These are phyloP conservation scores for Acmispon strigosus DNA, from an alignment of 306 rosid species.

Conservation along the genomic window DNA sequence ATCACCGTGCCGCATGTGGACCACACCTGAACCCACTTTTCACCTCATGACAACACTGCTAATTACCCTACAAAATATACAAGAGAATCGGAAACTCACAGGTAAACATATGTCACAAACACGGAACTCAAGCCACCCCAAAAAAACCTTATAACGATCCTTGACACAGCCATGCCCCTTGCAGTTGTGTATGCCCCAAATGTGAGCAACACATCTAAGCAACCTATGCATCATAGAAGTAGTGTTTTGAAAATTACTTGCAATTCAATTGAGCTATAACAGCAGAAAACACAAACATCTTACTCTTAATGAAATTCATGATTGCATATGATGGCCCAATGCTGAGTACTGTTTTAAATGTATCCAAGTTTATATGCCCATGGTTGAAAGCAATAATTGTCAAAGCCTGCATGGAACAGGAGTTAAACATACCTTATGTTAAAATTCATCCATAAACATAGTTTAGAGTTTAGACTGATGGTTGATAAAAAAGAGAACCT, in stretches of 20 bases:
- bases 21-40: background rate
- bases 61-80: background rate
- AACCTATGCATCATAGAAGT: slow-evolving; percentile 40
- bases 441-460: slow-evolving; percentile 5
- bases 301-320: slow-evolving; percentile 86
- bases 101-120: slow-evolving; percentile 59
- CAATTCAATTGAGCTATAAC: slow-evolving; percentile 8
- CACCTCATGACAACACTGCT: background rate
- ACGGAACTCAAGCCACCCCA: slow-evolving; percentile 85
- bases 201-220: slow-evolving; percentile 82
- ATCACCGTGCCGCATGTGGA: background rate
- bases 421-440: slow-evolving; percentile 15
- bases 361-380: slow-evolving; percentile 46
- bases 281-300: slow-evolving; percentile 20
- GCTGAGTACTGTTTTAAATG: slow-evolving; percentile 72
- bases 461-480: slow-evolving; percentile 16
- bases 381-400: slow-evolving; percentile 75
- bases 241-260: slow-evolving; percentile 4
- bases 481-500: slow-evolving; percentile 42
- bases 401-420: slow-evolving; percentile 51
- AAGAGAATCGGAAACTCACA: slow-evolving; percentile 47
- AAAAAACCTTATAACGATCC: slow-evolving; percentile 83
- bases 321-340: slow-evolving; percentile 83
- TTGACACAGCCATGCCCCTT: slow-evolving; percentile 98
- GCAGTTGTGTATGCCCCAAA: slow-evolving; percentile 91